Evolutionary conservation across 805 yeast species (phyloP).

Genomic region (Sugiyamaella valdiviana): DNA sequence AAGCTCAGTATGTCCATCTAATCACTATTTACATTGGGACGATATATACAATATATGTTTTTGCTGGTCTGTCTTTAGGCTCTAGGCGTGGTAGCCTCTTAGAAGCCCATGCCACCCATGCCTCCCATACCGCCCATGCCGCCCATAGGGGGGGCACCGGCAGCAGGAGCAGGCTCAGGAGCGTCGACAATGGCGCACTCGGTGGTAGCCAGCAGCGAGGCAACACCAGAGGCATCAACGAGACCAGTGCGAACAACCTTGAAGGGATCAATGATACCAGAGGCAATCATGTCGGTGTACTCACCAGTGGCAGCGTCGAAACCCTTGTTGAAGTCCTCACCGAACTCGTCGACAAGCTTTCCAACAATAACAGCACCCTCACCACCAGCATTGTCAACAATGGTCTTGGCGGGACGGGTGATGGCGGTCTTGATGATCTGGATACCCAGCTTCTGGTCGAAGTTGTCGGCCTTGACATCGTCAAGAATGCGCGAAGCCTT

Average conservation of each 20-base stretch:
- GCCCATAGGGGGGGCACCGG: slow-evolving; percentile 57
- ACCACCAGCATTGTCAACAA: slow-evolving; percentile 94
- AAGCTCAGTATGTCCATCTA: not conserved
- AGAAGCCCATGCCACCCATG: slow-evolving; percentile 33
- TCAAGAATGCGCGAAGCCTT: slow-evolving; percentile 81
- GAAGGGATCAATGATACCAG: slow-evolving; percentile 98
- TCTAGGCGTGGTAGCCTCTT: slow-evolving; percentile 3
- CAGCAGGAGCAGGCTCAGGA: slow-evolving; percentile 64
- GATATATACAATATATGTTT: not conserved
- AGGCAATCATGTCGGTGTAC: slow-evolving; percentile 90
- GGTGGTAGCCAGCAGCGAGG: slow-evolving; percentile 93
- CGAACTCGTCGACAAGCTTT: slow-evolving; percentile 54
- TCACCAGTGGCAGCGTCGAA: slow-evolving; percentile 89
- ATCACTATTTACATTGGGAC: slow-evolving; percentile 9
- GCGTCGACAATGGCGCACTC: slow-evolving; percentile 98
- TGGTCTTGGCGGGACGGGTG: slow-evolving; percentile 91
- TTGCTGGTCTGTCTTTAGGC: too few relatives aligned
- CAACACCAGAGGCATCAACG: slow-evolving; percentile 96
- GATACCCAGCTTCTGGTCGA: slow-evolving; percentile 95
- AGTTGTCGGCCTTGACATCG: slow-evolving; percentile 68
- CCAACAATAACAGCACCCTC: slow-evolving; percentile 97
- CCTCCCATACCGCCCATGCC: slow-evolving; percentile 44
- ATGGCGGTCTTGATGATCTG: slow-evolving; percentile 88
- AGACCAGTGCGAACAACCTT: slow-evolving; percentile 95
- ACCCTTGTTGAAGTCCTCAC: slow-evolving; percentile 78